phyloP scores from a whole-genome alignment of 805 yeast genomes.

The Nakazawaea holstii region DNA sequence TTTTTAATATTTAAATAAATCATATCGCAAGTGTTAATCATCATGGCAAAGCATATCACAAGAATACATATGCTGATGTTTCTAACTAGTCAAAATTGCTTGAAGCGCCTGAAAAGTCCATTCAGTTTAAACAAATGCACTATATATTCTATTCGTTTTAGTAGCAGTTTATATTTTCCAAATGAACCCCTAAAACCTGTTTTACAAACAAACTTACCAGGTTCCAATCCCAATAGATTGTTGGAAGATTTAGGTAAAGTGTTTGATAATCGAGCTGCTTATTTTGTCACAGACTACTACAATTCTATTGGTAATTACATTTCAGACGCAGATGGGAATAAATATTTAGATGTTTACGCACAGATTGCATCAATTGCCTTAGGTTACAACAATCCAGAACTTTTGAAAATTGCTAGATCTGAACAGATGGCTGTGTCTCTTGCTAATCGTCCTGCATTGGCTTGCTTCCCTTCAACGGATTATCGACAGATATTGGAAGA shows the following conservation, averaged over 20 bases:
- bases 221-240: conserved; percentile 35
- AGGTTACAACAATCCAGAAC: conserved; percentile 66
- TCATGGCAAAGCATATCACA: no score
- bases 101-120: no score
- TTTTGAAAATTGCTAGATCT: conserved; percentile 51
- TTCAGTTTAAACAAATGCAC: not conserved
- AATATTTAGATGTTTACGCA: conserved; percentile 57
- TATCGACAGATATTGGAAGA: conserved; percentile 42
- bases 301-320: conserved; percentile 63
- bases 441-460: conserved; percentile 64
- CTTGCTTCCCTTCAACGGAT: conserved; percentile 57
- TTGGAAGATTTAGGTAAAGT: conserved; percentile 37
- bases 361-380: conserved; percentile 68
- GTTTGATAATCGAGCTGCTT: conserved; percentile 57
- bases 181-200: not conserved
- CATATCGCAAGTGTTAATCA: not conserved
- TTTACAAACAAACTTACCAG: conserved; percentile 28
- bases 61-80: no score
- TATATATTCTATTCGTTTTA: not conserved
- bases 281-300: conserved; percentile 58
- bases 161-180: not conserved
- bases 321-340: conserved; percentile 60
- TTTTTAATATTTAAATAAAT: no score
- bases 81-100: no score
- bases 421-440: conserved; percentile 61